Base-by-base conservation (phyloP, 1,139 yeast species). In the Geotrichum klebahnii region DNA sequence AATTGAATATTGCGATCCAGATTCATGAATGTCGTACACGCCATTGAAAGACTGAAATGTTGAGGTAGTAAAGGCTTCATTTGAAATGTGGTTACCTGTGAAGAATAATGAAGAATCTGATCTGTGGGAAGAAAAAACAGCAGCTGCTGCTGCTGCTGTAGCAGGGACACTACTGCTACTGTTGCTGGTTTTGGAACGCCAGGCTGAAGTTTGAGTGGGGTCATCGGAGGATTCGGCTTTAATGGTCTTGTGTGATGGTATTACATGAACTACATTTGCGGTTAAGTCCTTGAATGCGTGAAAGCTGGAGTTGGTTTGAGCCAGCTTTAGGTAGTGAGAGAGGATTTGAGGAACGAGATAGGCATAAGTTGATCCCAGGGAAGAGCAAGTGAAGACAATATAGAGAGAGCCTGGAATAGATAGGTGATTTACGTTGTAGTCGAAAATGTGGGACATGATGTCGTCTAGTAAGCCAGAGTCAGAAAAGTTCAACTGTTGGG, bases 181-280 rank as follows among this genome's bases (percentile, higher is more conserved):
- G 10, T 26, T 26, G 10, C 10, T 8, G 10, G 29, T n/a, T n/a
- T n/a, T n/a, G n/a, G n/a, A n/a, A n/a, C n/a, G n/a, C n/a, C n/a
- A 26, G 10, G 29, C 6, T 26, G 29, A 26, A 10, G 6, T 8
- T n/a, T 29, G 12, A 39, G 44, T 24, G 10, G 3, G 3, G 26
- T n/a, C 22, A 14, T 37, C 38, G 2, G 10, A 5, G 22, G 19
- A 22, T n/a, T 47, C 46, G n/a, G 43, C 41, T 16, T 47, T 41
- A n/a, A 47, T 42, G 12, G 51, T 42, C 34, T 39, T 47, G 20
- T 47, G 46, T 26, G 41, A 42, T 16, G 51, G 51, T 5, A 47
- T 47, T 10, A 36, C 46, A 29, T 47, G 51, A 12, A 42, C 41
- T 4, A 47, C 51, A 42, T 47, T 47, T 6, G 51, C 51, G 3